Base-by-base conservation (phyloP, 1,284 basidiomycete species). In the Naganishia cerealis region DNA sequence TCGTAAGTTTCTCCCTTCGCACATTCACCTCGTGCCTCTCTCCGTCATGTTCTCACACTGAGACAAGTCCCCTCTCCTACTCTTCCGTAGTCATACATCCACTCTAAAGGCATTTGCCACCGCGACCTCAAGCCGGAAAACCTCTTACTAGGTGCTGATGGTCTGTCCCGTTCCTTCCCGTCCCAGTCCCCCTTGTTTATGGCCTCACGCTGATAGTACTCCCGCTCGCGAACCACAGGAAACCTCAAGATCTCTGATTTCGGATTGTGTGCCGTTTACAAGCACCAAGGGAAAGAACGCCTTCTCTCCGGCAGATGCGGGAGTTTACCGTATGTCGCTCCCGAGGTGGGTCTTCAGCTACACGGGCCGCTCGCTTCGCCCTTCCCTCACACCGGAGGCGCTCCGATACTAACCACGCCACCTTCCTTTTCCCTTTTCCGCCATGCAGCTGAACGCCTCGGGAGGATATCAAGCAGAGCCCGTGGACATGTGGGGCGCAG, bases 71-170 rank as follows among this genome's bases (percentile, higher is more conserved):
- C 2, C 29, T 16, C 33, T 36, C 33, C 56, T 21, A 2, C 26
- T n/a, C 15, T 10, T 9, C 66, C 71, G 6, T 75, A 95, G 88
- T 81, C 85, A 59, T 92, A 89, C 80, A 90, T 97, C 68, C 95
- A 99, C 76, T 80, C 79, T 6, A 88, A 92, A 82, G 95, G 94
- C 53, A 91, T 98, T 40, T 94, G 91, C 73, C 95, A 99, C 78
- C 87, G 95, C 48, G 95, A 99, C 75, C 85, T 99, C 67, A 99
- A 99, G 79, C 95, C 95, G 0, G 95, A 98, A 79, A 99, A 99
- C 75, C 78, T 96, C 1, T 85, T 96, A 2, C 85, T 96, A 2
- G 90, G 92, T 69, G 85, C 85, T 0, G 87, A 88, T 13, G 91
- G 90, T 42, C 84, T 83, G 70, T 38, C 43, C 24, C 33, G 6